These are phyloP conservation scores for Anethum foeniculum DNA, from an alignment of 140 eudicot genomes.

Conservation along the genomic window DNA sequence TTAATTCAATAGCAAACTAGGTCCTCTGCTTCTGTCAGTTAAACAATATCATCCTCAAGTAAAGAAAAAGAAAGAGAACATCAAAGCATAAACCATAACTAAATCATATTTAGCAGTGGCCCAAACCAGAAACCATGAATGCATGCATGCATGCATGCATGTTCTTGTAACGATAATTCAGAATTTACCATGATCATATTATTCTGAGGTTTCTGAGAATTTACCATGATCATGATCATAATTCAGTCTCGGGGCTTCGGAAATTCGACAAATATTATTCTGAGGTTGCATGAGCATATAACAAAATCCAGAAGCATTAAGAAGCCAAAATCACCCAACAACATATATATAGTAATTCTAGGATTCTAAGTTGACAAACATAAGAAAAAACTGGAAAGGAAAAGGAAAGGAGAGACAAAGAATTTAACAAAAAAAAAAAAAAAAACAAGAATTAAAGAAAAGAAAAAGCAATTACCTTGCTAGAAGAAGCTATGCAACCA, in stretches of 20 bases:
- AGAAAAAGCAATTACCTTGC: slow-evolving; percentile 20
- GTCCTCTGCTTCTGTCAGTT: not conserved
- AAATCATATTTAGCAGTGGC: not conserved
- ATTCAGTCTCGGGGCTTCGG: not conserved
- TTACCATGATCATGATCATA: not conserved
- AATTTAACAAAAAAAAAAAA: not conserved
- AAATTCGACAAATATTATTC: not conserved
- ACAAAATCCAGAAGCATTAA: not conserved
- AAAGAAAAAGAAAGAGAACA: not conserved
- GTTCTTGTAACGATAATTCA: not conserved
- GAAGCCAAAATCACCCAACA: not conserved
- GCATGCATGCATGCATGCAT: not conserved
- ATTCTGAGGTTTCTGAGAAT: not conserved
- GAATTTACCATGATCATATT: not conserved
- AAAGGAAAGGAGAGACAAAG: not conserved
- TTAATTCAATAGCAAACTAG: not conserved
- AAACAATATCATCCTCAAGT: not conserved
- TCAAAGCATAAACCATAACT: not conserved
- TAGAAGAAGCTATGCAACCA: slow-evolving; percentile 11
- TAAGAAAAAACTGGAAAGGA: not conserved
- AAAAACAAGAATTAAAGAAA: not conserved
- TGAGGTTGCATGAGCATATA: not conserved
- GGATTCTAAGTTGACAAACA: not conserved
- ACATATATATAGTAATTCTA: not conserved
- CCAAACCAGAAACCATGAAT: not conserved